Evolutionary conservation across 1,284 basidiomycete genomes (phyloP), one percentile per base, ranked within the genome.

Genomic region (Naganishia albida): DNA sequence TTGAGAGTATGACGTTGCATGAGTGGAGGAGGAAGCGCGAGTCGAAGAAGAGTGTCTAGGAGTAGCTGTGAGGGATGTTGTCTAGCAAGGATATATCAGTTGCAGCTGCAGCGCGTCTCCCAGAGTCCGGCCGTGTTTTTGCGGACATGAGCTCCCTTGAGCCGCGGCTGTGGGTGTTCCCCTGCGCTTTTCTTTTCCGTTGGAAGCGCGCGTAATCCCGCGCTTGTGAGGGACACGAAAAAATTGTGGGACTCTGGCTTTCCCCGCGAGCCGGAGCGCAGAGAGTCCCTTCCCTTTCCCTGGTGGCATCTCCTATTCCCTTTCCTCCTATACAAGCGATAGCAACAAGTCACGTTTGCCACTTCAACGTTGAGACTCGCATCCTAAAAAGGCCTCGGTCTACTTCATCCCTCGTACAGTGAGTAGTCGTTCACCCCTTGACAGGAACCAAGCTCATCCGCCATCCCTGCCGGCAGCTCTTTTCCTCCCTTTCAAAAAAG

Each of bases 1-100:
- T 82, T 70, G 77, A 80, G 66, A 75, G 86, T 73, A 77, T 53
- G 67, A 63, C 51, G 8, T 18, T 65, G n/a, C 52, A 51, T 23
- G 67, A 65, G 44, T 68, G 67, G 67, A 48, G 46, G 34, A 42
- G 20, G 25, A 49, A 44, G 40, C 43, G 39, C 13, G 52, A 50
- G 53, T 51, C 34, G 16, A 62, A 62, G 46, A 66, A 66, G 65
- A 16, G 52, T 39, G 25, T 64, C 48, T 64, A 64, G 62, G 49
- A 15, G 39, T 40, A 0, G 56, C n/a, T 16, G 44, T 23, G 26
- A 38, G 51, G 26, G 51, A 15, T 54, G 20, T 43, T 34, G 25
- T 48, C 2, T 25, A 20, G 46, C 46, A 8, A 25, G 10, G n/a
- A 48, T n/a, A 10, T 10, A 16, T 20, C 43, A 44, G 23, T n/a